Conservation (phyloP, 331 rosid species). For the Rhamnella rubrinervis region DNA sequence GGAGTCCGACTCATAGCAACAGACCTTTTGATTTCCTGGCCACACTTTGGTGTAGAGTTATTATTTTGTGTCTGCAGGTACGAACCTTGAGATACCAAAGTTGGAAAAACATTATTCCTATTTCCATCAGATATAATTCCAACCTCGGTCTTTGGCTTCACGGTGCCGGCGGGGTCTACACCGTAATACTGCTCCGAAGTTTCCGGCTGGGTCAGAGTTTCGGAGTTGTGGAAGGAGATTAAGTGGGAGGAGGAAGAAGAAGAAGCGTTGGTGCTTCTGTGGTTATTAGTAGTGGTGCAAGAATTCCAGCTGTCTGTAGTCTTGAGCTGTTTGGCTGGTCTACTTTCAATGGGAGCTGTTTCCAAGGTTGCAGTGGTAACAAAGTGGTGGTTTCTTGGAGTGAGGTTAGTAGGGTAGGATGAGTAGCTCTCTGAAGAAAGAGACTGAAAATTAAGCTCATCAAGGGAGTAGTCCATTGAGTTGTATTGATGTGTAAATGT, state of each 20-base stretch:
- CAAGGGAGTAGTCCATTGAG: slow-evolving; percentile 23
- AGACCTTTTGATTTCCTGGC: slow-evolving; percentile 23
- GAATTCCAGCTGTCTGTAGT: slow-evolving; percentile 18
- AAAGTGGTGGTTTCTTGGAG: neutral
- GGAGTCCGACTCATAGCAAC: slow-evolving; percentile 30
- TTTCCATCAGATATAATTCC: slow-evolving; percentile 7
- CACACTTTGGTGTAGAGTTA: slow-evolving; percentile 20
- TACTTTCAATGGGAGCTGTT: slow-evolving; percentile 1
- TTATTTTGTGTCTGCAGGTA: slow-evolving; percentile 13
- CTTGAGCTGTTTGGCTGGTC: slow-evolving; percentile 31
- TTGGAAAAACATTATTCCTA: slow-evolving; percentile 14
- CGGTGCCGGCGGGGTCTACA: neutral
- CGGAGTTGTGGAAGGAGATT: slow-evolving; percentile 24
- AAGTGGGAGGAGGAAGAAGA: slow-evolving; percentile 33
- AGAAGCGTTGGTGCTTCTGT: slow-evolving; percentile 11
- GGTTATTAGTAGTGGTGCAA: slow-evolving; percentile 16
- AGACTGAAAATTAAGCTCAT: slow-evolving; percentile 27
- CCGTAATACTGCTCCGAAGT: slow-evolving; percentile 21
- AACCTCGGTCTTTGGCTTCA: slow-evolving; percentile 42
- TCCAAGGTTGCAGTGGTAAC: neutral
- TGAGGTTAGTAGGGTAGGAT: slow-evolving; percentile 17
- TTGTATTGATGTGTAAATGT: slow-evolving; percentile 14
- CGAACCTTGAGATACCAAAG: slow-evolving; percentile 28
- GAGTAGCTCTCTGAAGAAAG: slow-evolving; percentile 35
- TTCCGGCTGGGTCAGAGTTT: slow-evolving; percentile 6